Evolutionary conservation across 306 rosid genomes (phyloP).

Genomic region (Lathyrus sativus): DNA sequence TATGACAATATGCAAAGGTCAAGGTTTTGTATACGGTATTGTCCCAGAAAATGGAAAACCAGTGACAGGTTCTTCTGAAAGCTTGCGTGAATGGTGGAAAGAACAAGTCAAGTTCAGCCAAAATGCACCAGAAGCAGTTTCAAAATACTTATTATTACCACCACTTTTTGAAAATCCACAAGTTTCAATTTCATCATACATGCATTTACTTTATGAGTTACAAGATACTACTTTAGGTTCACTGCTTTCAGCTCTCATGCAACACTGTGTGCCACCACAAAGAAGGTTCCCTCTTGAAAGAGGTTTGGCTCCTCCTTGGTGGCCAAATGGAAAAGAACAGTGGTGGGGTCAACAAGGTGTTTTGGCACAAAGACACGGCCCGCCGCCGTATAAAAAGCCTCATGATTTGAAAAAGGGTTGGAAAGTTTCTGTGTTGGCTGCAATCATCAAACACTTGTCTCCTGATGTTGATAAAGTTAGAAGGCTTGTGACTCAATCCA

Average conservation of each 20-base stretch:
- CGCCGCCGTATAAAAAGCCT: slow-evolving; percentile 66
- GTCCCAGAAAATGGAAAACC: slow-evolving; percentile 65
- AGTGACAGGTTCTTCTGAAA: slow-evolving; percentile 60
- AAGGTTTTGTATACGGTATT: slow-evolving; percentile 73
- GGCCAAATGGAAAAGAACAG: slow-evolving; percentile 59
- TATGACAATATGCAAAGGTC: slow-evolving; percentile 63
- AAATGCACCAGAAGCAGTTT: slow-evolving; percentile 43
- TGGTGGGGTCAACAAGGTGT: slow-evolving; percentile 74
- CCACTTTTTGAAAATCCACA: slow-evolving; percentile 14
- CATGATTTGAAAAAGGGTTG: slow-evolving; percentile 69
- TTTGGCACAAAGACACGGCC: slow-evolving; percentile 46
- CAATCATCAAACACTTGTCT: slow-evolving; percentile 59
- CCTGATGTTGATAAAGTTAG: slow-evolving; percentile 50
- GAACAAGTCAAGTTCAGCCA: slow-evolving; percentile 46
- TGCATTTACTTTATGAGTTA: slow-evolving; percentile 53
- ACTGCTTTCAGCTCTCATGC: slow-evolving; percentile 64
- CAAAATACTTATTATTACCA: slow-evolving; percentile 27
- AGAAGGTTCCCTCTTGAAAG: slow-evolving; percentile 57
- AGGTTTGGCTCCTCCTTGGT: slow-evolving; percentile 75
- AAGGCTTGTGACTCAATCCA: slow-evolving; percentile 56
- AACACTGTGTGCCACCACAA: slow-evolving; percentile 61
- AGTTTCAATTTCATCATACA: slow-evolving; percentile 38
- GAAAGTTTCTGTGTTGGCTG: slow-evolving; percentile 64
- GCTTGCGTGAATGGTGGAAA: slow-evolving; percentile 68
- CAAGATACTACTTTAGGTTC: slow-evolving; percentile 71